Evolutionary conservation across 2,329 filamentous ascomycete species (phyloP).

Genomic region (Colletotrichum melonis): DNA sequence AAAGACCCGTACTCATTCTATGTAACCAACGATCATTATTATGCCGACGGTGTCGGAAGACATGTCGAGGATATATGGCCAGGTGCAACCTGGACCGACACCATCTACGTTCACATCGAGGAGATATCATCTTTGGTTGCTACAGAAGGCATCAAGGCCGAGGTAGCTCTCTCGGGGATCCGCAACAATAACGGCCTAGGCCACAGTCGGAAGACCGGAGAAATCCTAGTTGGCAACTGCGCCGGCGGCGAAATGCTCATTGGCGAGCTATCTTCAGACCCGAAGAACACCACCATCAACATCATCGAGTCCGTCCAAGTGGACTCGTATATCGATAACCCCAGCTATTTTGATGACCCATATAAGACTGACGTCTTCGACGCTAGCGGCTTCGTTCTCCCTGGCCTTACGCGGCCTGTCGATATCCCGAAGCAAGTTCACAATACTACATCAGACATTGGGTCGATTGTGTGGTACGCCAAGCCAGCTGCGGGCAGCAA

Average conservation of each 20-base stretch:
- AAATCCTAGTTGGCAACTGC: conserved; percentile 57
- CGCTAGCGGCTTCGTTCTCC: conserved; percentile 64
- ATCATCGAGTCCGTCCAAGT: conserved; percentile 56
- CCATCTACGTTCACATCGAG: conserved; percentile 49
- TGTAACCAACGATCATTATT: conserved; percentile 70
- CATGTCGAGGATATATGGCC: conserved; percentile 57
- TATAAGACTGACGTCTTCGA: conserved; percentile 56
- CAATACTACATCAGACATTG: conserved; percentile 51
- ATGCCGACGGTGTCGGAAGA: conserved; percentile 60
- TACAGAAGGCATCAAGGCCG: conserved; percentile 51
- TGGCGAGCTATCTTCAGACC: conserved; percentile 39
- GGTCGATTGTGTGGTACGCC: conserved; percentile 58
- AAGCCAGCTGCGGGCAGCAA: conserved; percentile 17
- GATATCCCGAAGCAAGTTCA: conserved; percentile 48
- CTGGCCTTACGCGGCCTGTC: conserved; percentile 56
- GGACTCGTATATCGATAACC: conserved; percentile 65
- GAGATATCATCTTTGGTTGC: conserved; percentile 14
- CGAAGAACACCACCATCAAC: conserved; percentile 46
- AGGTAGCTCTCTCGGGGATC: conserved; percentile 55
- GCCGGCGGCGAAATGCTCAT: conserved; percentile 60
- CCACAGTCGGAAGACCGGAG: conserved; percentile 53
- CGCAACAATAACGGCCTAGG: conserved; percentile 69
- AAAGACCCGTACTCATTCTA: conserved; percentile 60
- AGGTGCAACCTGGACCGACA: conserved; percentile 59
- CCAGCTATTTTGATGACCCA: conserved; percentile 66